These are phyloP conservation scores for Pezicula carpinea DNA, from an alignment of 2,329 filamentous ascomycete genomes.

Conservation along the genomic window DNA sequence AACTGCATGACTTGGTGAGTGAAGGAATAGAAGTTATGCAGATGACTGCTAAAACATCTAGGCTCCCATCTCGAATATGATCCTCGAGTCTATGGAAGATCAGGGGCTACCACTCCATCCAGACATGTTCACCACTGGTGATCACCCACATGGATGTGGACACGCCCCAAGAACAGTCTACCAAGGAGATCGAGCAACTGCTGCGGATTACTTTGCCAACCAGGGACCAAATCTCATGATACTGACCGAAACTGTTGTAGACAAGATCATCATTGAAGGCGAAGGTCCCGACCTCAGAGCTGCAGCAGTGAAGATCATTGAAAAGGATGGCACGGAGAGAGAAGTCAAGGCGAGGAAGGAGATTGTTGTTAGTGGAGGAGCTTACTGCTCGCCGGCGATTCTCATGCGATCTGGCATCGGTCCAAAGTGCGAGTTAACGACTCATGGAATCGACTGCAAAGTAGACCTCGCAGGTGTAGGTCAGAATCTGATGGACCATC, in stretches of 20 bases:
- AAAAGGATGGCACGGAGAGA: slow-evolving; percentile 33
- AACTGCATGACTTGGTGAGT: slow-evolving; percentile 49
- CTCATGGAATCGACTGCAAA: slow-evolving; percentile 1
- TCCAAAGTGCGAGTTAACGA: slow-evolving; percentile 34
- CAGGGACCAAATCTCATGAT: slow-evolving; percentile 34
- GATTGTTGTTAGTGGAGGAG: slow-evolving; percentile 43
- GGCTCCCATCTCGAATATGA: slow-evolving; percentile 48
- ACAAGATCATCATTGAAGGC: slow-evolving; percentile 44
- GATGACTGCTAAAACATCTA: not conserved
- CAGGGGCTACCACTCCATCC: slow-evolving; percentile 48
- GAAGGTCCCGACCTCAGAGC: slow-evolving; percentile 35
- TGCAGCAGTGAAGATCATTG: slow-evolving; percentile 38
- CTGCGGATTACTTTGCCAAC: slow-evolving; percentile 46
- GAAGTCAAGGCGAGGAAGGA: slow-evolving; percentile 39
- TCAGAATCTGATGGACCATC: slow-evolving; percentile 48
- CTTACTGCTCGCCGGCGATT: slow-evolving; percentile 46
- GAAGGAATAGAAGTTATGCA: not conserved
- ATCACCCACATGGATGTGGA: slow-evolving; percentile 49
- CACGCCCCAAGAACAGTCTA: slow-evolving; percentile 49
- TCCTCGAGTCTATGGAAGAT: slow-evolving; percentile 50
- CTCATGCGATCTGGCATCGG: slow-evolving; percentile 51
- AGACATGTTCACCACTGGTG: slow-evolving; percentile 55
- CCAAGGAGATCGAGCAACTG: slow-evolving; percentile 46
- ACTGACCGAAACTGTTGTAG: slow-evolving; percentile 43
- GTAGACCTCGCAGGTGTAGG: slow-evolving; percentile 47